Percentiles rank a stretch among this genome's conserved stretches.
Evolutionary conservation across 2,329 filamentous ascomycete species (phyloP).

Genomic region (Trichophyton benhamiae): DNA sequence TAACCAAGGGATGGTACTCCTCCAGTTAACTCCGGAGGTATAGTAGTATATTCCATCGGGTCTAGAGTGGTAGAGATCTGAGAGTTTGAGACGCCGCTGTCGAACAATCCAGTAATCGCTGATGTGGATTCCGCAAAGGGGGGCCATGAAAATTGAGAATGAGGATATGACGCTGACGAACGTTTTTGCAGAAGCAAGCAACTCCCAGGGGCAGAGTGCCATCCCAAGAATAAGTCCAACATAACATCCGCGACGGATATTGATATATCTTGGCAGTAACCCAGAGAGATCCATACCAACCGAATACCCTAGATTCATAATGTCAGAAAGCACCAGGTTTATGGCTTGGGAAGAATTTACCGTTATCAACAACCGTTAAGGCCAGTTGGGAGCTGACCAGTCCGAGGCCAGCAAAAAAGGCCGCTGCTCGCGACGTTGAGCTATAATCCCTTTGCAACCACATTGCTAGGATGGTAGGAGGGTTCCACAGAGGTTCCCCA

Average conservation of each 20-base stretch:
- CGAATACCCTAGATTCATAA: slow-evolving; percentile 26
- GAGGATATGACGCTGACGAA: slow-evolving; percentile 38
- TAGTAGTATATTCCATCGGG: slow-evolving; percentile 34
- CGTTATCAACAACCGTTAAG: slow-evolving; percentile 32
- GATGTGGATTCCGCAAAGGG: slow-evolving; percentile 27
- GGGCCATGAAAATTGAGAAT: slow-evolving; percentile 38
- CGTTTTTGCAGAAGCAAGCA: slow-evolving; percentile 35
- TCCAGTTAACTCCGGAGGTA: slow-evolving; percentile 34
- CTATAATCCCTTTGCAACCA: slow-evolving; percentile 24
- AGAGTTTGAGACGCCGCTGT: slow-evolving; percentile 29
- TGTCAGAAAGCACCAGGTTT: neutral
- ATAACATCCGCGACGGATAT: slow-evolving; percentile 44
- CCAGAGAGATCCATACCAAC: slow-evolving; percentile 44
- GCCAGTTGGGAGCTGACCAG: slow-evolving; percentile 37
- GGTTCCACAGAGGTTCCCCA: slow-evolving; percentile 33
- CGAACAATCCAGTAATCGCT: slow-evolving; percentile 26
- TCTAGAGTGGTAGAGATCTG: slow-evolving; percentile 31
- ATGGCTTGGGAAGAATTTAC: neutral
- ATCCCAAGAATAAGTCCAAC: slow-evolving; percentile 19
- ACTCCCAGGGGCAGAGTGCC: slow-evolving; percentile 37
- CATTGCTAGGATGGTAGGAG: slow-evolving; percentile 30
- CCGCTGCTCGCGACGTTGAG: slow-evolving; percentile 30
- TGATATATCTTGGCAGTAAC: slow-evolving; percentile 42
- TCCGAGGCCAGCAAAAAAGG: slow-evolving; percentile 37
- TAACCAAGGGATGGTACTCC: slow-evolving; percentile 23